phyloP scores from a whole-genome alignment of 495 filamentous ascomycete species.

The Xylaria telfairii region DNA sequence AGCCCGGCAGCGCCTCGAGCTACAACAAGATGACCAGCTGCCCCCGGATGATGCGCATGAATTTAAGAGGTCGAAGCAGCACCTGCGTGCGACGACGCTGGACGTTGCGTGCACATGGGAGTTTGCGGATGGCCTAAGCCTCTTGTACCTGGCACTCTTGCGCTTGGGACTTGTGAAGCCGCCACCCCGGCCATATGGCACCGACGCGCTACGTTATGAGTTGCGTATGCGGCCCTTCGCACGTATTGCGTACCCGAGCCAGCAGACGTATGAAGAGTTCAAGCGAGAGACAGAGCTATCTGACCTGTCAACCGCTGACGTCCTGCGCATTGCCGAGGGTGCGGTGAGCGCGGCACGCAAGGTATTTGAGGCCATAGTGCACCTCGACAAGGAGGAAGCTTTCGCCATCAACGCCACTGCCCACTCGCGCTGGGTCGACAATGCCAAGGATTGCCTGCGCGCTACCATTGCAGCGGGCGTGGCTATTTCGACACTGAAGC shows the following conservation, averaged over 20 bases:
- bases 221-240: constrained; percentile 90
- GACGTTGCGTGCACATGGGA: constrained; percentile 72
- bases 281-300: constrained; percentile 44
- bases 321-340: constrained; percentile 67
- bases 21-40: constrained; percentile 26
- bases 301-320: constrained; percentile 40
- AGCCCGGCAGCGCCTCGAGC: constrained; percentile 38
- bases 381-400: constrained; percentile 52
- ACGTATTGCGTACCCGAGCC: constrained; percentile 68
- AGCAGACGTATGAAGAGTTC: constrained; percentile 72
- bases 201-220: constrained; percentile 75
- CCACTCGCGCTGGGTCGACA: constrained; percentile 64
- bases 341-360: constrained; percentile 67
- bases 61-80: constrained; percentile 62
- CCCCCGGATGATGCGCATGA: constrained; percentile 35
- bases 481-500: constrained; percentile 63
- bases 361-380: constrained; percentile 66
- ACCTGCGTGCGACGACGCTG: constrained; percentile 65
- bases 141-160: constrained; percentile 69
- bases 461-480: constrained; percentile 72
- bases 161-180: constrained; percentile 65
- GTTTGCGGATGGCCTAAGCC: constrained; percentile 71
- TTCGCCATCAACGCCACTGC: constrained; percentile 55
- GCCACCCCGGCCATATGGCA: constrained; percentile 71
- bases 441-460: constrained; percentile 64